Evolutionary conservation across 768 basidiomycete genomes (phyloP), one percentile per base, ranked within the genome.

Genomic region (Naganishia randhawae): DNA sequence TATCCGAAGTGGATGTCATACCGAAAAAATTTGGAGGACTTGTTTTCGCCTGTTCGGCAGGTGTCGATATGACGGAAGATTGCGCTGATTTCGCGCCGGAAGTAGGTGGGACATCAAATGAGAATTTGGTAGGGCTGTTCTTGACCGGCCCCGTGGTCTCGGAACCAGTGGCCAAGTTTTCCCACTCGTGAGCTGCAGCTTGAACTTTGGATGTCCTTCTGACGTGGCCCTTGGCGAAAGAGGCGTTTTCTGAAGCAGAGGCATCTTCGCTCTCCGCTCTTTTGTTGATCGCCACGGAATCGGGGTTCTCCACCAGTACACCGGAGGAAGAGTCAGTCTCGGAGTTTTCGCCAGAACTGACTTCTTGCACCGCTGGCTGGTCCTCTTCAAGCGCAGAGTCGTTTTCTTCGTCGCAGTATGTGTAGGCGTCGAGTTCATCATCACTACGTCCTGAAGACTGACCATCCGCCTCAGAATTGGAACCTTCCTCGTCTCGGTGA

Each of bases 371-470:
- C 3, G 37, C 39, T n/a, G 9, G 6, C 7, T 55, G 54, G 31
- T 61, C 31, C 11, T 33, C 29, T 19, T 57, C 55, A 29, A 62
- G 35, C 29, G 54, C 41, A 6, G 64, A 41, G 17, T 42, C 11
- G 19, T 42, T 11, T 50, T 69, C 66, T 29, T 65, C 66, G 11
- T 67, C 66, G n/a, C 29, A 39, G 19, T 54, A 55, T 29, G 68
- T 73, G n/a, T 68, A 66, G 27, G 67, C 63, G 22, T 67, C 74
- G n/a, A 69, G 65, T 1, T 62, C 66, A 50, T 73, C 69, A 42
- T 54, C 50, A 32, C 41, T 45, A 4, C 42, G 63, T 27, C 68
- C 67, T 0, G 66, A 65, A 16, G 61, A 52, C 27, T 65, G 67
- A 25, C 71, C 69, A 37, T 45, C 25, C 53, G 72, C 71, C 61